Conservation (phyloP, 148 eudicot species). For the Chenopodium berlandieri region DNA sequence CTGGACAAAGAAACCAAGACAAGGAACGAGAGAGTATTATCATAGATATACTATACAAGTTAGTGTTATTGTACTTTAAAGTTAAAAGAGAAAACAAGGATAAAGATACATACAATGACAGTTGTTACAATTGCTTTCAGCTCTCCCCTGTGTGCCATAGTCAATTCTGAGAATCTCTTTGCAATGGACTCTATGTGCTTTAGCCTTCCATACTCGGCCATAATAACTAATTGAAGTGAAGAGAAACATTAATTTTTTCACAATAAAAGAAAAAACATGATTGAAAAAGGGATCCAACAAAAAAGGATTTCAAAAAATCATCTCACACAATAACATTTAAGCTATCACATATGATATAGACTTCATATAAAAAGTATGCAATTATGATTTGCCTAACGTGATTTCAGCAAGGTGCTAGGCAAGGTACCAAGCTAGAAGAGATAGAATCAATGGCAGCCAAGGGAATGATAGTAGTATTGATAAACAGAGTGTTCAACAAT, state of each 20-base stretch:
- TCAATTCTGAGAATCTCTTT: conserved; percentile 12
- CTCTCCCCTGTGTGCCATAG: conserved; percentile 88
- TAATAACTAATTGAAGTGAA: conserved; percentile 39
- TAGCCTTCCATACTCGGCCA: conserved; percentile 41
- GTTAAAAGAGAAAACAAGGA: neutral
- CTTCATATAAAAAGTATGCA: neutral
- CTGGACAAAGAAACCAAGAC: conserved; percentile 33
- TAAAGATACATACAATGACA: conserved; percentile 67
- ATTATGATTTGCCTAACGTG: neutral
- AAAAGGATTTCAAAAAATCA: neutral
- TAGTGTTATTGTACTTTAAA: neutral
- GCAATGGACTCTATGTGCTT: too few relatives aligned
- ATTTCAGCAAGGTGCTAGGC: neutral
- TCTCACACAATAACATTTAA: neutral
- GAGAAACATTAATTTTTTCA: neutral
- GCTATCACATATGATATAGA: neutral
- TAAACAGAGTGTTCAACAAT: too few relatives aligned
- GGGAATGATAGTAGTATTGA: too few relatives aligned
- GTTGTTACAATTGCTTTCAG: conserved; percentile 70
- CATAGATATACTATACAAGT: neutral
- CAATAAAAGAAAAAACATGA: neutral
- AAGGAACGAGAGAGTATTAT: neutral
- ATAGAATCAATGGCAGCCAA: too few relatives aligned
- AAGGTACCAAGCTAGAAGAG: too few relatives aligned
- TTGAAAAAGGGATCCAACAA: neutral